Conservation (phyloP, 306 rosid species). For the Trifolium dubium region DNA sequence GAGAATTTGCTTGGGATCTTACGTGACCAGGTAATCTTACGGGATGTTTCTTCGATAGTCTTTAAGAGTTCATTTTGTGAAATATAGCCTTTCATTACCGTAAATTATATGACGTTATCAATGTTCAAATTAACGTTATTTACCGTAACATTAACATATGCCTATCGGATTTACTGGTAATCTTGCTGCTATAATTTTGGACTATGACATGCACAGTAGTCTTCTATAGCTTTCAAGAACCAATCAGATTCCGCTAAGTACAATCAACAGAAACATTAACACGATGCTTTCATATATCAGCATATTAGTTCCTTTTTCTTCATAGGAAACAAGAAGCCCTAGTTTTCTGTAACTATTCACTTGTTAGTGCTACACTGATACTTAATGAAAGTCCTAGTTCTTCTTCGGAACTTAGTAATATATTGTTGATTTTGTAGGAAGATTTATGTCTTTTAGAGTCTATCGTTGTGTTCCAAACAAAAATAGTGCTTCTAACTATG, state of each 20-base stretch:
- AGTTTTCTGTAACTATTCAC: conserved; percentile 22
- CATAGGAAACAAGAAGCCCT: conserved; percentile 11
- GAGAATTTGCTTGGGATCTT: conserved; percentile 67
- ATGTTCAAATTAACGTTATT: conserved; percentile 8
- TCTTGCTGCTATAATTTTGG: conserved; percentile 13
- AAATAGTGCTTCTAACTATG: conserved; percentile 53
- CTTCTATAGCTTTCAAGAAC: neutral
- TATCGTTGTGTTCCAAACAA: neutral
- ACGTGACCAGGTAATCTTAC: conserved; percentile 73
- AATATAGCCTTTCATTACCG: conserved; percentile 9
- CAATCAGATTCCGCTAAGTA: neutral
- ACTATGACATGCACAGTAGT: conserved; percentile 2
- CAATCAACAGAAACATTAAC: conserved; percentile 1
- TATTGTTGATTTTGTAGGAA: neutral
- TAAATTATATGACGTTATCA: conserved; percentile 10
- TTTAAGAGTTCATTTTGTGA: conserved; percentile 27
- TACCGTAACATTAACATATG: neutral
- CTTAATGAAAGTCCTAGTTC: neutral
- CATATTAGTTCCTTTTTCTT: conserved; percentile 8
- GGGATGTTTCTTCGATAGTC: conserved; percentile 26
- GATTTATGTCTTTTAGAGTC: neutral
- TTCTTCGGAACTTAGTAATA: conserved; percentile 18
- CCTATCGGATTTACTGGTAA: conserved; percentile 16
- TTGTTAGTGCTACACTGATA: neutral
- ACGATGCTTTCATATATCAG: conserved; percentile 4